These are phyloP conservation scores for Aulographum hederae DNA, from an alignment of 2,329 filamentous ascomycete species.

Conservation along the genomic window DNA sequence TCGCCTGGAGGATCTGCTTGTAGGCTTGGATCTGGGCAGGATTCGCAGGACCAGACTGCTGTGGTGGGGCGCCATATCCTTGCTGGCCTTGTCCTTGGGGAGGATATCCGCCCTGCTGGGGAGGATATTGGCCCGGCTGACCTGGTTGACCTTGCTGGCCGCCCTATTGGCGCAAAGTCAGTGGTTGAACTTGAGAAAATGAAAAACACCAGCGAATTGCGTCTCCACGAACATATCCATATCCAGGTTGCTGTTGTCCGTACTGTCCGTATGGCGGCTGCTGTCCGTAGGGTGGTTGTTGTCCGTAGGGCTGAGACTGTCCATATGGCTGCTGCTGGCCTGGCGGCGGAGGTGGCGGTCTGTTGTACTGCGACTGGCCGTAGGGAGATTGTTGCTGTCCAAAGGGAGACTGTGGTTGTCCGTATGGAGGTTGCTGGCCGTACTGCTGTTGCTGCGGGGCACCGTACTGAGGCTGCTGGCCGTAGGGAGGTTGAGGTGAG, in stretches of 20 bases:
- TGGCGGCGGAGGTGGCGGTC: slow-evolving; percentile 7
- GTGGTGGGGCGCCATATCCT: slow-evolving; percentile 12
- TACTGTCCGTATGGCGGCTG: slow-evolving; percentile 3
- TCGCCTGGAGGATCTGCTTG: slow-evolving; percentile 34
- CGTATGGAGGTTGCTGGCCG: slow-evolving; percentile 9
- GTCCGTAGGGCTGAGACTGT: slow-evolving; percentile 8
- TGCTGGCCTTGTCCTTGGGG: slow-evolving; percentile 15
- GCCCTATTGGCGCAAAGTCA: slow-evolving; percentile 5
- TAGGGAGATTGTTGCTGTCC: slow-evolving; percentile 10
- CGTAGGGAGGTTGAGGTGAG: slow-evolving; percentile 13
- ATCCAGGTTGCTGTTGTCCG: slow-evolving; percentile 1
- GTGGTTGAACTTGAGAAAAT: slow-evolving; percentile 1
- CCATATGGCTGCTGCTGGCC: slow-evolving; percentile 14
- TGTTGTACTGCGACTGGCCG: slow-evolving; percentile 6
- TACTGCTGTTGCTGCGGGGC: slow-evolving; percentile 5
- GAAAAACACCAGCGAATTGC: neutral
- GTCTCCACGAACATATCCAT: slow-evolving; percentile 3
- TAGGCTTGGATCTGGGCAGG: slow-evolving; percentile 35
- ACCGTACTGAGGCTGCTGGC: slow-evolving; percentile 13
- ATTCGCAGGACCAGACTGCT: slow-evolving; percentile 20
- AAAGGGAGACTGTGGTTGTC: slow-evolving; percentile 8
- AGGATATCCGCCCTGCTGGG: slow-evolving; percentile 13
- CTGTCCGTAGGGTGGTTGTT: slow-evolving; percentile 3
- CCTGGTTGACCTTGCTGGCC: slow-evolving; percentile 10
- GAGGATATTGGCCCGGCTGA: slow-evolving; percentile 15